Evolutionary conservation across 2,329 filamentous ascomycete species (phyloP).

Genomic region (Pestalotiopsis sp.): DNA sequence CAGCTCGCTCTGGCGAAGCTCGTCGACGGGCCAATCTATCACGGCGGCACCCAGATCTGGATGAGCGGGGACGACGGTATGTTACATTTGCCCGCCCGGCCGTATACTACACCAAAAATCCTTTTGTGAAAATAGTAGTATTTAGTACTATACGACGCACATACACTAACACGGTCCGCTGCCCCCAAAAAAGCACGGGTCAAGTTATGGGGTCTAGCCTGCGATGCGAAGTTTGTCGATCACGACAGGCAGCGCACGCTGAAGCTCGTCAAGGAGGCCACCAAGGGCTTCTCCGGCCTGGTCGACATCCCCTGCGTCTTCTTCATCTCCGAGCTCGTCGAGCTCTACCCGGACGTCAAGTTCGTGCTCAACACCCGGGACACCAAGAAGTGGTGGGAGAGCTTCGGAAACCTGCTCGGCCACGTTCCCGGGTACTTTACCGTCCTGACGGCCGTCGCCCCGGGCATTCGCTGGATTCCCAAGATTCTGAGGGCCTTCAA

Average conservation of each 20-base stretch:
- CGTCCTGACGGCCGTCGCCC: constrained; percentile 1
- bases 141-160: neutral
- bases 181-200: neutral
- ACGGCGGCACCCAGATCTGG: constrained; percentile 9
- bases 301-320: constrained; percentile 45
- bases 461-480: neutral
- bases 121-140: neutral
- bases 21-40: constrained; percentile 13
- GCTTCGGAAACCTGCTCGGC: constrained; percentile 18
- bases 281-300: constrained; percentile 47
- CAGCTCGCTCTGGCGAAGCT: constrained; percentile 14
- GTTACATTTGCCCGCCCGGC: neutral
- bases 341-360: constrained; percentile 50
- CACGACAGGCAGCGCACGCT: constrained; percentile 30
- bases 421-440: neutral
- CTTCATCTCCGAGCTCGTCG: constrained; percentile 47
- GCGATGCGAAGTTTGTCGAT: neutral
- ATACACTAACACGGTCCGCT: neutral
- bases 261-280: constrained; percentile 35
- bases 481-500: neutral
- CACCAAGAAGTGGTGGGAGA: constrained; percentile 37
- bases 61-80: neutral
- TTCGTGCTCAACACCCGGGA: constrained; percentile 45
- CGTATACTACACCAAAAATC: neutral
- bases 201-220: neutral